Percentiles rank a stretch among this genome's conserved stretches.
Conservation (phyloP, 805 yeast genomes). For the Cyberlindnera amylophila region DNA sequence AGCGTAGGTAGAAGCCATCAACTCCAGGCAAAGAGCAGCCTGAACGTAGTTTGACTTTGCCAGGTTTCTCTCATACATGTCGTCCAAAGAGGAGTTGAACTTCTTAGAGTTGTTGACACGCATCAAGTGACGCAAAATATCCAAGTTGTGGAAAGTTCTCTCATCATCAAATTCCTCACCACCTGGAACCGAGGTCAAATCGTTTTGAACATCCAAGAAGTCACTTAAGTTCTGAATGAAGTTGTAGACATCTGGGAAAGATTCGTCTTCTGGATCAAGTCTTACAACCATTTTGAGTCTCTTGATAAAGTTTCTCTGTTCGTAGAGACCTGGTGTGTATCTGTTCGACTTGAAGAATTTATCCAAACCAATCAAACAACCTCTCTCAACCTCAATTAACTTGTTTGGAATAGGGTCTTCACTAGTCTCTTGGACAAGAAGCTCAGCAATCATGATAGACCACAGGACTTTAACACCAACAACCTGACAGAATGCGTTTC, state of each 20-base stretch:
- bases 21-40: slow-evolving; percentile 77
- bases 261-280: slow-evolving; percentile 62
- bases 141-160: slow-evolving; percentile 73
- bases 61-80: slow-evolving; percentile 63
- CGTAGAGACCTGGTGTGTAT: slow-evolving; percentile 52
- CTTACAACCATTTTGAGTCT: slow-evolving; percentile 46
- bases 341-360: slow-evolving; percentile 55
- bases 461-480: slow-evolving; percentile 66
- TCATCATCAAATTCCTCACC: slow-evolving; percentile 87
- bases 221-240: slow-evolving; percentile 54
- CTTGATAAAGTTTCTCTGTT: slow-evolving; percentile 51
- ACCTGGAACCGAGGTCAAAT: slow-evolving; percentile 68
- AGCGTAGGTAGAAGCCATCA: slow-evolving; percentile 68
- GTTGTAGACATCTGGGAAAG: slow-evolving; percentile 44
- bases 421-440: slow-evolving; percentile 49
- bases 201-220: slow-evolving; percentile 61
- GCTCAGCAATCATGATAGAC: slow-evolving; percentile 68
- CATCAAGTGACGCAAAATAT: slow-evolving; percentile 70
- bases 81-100: slow-evolving; percentile 73
- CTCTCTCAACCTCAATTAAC: slow-evolving; percentile 57
- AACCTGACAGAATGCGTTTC: slow-evolving; percentile 54
- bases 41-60: slow-evolving; percentile 63
- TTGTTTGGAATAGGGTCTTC: slow-evolving; percentile 56
- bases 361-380: slow-evolving; percentile 59
- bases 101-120: slow-evolving; percentile 76